phyloP scores from a whole-genome alignment of 2,329 filamentous ascomycete species.

The Gaeumannomyces tritici region DNA sequence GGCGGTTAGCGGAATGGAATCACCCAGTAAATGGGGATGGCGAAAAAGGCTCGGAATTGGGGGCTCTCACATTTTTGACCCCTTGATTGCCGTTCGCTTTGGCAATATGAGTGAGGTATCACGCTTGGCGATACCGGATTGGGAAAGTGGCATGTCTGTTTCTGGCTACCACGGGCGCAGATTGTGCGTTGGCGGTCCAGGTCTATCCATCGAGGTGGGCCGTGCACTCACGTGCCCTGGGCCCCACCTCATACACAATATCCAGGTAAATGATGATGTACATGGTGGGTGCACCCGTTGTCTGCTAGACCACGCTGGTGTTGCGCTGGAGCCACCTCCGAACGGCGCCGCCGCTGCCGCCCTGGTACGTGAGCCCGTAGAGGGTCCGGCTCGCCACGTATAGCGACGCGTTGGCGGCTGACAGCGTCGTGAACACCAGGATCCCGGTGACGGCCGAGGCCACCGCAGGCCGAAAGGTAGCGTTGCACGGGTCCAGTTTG shows the following conservation, averaged over 20 bases:
- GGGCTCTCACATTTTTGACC: neutral
- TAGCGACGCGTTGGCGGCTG: slow-evolving; percentile 6
- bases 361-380: slow-evolving; percentile 7
- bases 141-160: no score
- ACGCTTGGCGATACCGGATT: no score
- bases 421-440: slow-evolving; percentile 6
- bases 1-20: no score
- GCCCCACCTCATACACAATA: no score
- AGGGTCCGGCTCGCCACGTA: slow-evolving; percentile 9
- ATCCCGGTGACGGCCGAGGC: slow-evolving; percentile 5
- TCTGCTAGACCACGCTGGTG: slow-evolving; percentile 1
- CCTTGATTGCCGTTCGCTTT: neutral
- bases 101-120: no score
- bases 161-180: no score
- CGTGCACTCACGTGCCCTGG: no score
- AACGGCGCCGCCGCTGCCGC: neutral
- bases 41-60: neutral
- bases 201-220: no score
- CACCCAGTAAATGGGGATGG: neutral
- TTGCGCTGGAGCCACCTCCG: slow-evolving; percentile 4
- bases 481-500: no score
- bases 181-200: no score
- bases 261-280: slow-evolving; percentile 5
- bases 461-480: neutral
- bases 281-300: slow-evolving; percentile 4